These are phyloP conservation scores for Chrysanthemum makinoi DNA, from an alignment of 129 eudicot genomes.

Conservation along the genomic window DNA sequence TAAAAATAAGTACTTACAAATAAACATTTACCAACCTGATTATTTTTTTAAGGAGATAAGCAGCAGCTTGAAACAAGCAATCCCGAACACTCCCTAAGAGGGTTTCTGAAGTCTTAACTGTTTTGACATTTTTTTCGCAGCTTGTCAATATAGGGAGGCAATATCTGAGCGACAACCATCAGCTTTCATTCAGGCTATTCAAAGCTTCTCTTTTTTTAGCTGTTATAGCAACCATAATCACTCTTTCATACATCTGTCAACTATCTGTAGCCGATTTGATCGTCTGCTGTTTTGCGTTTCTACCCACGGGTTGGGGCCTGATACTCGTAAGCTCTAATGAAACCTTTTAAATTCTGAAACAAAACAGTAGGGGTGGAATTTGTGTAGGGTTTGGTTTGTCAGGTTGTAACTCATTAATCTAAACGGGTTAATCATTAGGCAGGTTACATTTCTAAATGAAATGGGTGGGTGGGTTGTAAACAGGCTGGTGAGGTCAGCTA, in stretches of 20 bases:
- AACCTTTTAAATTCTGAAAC: not conserved
- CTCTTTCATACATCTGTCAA: conserved; percentile 66
- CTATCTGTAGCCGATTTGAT: conserved; percentile 61
- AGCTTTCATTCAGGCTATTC: conserved; percentile 69
- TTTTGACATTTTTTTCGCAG: conserved; percentile 32
- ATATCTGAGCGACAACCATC: conserved; percentile 69
- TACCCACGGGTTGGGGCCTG: conserved; percentile 98
- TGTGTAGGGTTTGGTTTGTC: no score
- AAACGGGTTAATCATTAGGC: no score
- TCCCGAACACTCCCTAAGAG: no score
- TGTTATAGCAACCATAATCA: conserved; percentile 61
- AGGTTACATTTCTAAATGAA: no score
- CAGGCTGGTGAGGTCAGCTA: no score
- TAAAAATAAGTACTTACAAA: no score
- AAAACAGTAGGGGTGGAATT: no score
- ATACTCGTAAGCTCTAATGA: conserved; percentile 56
- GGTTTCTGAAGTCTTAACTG: not conserved
- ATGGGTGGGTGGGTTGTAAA: no score
- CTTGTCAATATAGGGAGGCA: conserved; percentile 63
- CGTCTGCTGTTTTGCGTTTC: conserved; percentile 83
- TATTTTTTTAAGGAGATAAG: not conserved
- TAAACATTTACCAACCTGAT: no score
- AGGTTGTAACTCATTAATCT: no score
- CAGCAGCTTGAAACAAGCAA: no score
- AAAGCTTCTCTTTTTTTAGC: conserved; percentile 71